A percentile compares a stretch with the other conserved stretches of the same genome.
These are phyloP conservation scores for Penicillium sp. DNA, from an alignment of 2,329 filamentous ascomycete species.

Conservation along the genomic window DNA sequence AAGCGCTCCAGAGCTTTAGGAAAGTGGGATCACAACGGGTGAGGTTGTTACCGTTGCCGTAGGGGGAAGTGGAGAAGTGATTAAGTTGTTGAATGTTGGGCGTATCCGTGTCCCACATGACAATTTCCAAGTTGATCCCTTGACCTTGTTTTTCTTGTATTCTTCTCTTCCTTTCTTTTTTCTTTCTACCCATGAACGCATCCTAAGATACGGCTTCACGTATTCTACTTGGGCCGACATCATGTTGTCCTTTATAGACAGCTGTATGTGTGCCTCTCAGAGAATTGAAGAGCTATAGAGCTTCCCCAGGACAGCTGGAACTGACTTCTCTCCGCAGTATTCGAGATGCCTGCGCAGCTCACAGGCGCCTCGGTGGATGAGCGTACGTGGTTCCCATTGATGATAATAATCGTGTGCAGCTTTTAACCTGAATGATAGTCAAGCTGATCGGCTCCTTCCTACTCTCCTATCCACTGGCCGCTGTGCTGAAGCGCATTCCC, in stretches of 20 bases:
- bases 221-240: slow-evolving; percentile 18
- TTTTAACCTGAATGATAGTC: slow-evolving; percentile 55
- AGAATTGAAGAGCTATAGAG: slow-evolving; percentile 9
- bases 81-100: slow-evolving; percentile 21
- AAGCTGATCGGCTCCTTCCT: slow-evolving; percentile 92
- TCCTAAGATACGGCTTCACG: not conserved
- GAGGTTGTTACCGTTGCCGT: slow-evolving; percentile 5
- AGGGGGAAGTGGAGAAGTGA: slow-evolving; percentile 17
- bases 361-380: slow-evolving; percentile 67
- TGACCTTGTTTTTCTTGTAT: not conserved
- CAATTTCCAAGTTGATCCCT: slow-evolving; percentile 10
- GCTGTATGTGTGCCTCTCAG: slow-evolving; percentile 44
- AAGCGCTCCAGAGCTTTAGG: not conserved
- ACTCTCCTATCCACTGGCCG: slow-evolving; percentile 88
- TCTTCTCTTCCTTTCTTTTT: slow-evolving; percentile 1
- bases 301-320: slow-evolving; percentile 15
- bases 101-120: slow-evolving; percentile 19
- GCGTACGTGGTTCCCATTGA: slow-evolving; percentile 42
- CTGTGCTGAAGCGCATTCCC: slow-evolving; percentile 82
- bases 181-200: slow-evolving; percentile 6
- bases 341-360: slow-evolving; percentile 56
- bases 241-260: slow-evolving; percentile 67
- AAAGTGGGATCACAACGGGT: slow-evolving; percentile 1
- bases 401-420: not conserved
- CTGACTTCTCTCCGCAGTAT: slow-evolving; percentile 49